Evolutionary conservation across 2,329 filamentous ascomycete genomes (phyloP).

Genomic region (Aspergillus sclerotialis): DNA sequence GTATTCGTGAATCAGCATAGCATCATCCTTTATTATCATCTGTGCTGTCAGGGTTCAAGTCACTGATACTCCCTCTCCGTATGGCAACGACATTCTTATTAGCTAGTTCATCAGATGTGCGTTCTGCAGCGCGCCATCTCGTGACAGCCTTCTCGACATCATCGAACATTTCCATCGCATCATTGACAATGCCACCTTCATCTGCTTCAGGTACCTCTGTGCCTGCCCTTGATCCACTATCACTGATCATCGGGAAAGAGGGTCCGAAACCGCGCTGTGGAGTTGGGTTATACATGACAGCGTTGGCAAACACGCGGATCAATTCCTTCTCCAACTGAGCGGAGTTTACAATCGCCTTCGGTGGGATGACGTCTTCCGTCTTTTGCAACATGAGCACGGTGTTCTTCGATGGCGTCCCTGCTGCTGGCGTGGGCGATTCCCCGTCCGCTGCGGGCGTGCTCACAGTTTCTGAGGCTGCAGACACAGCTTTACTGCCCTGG

Average conservation of each 20-base stretch:
- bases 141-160: slow-evolving; percentile 74
- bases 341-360: slow-evolving; percentile 86
- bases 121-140: slow-evolving; percentile 67
- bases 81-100: slow-evolving; percentile 31
- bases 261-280: slow-evolving; percentile 63
- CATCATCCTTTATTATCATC: slow-evolving; percentile 27
- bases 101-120: slow-evolving; percentile 31
- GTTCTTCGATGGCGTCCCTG: slow-evolving; percentile 32
- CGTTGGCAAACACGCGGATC: slow-evolving; percentile 95
- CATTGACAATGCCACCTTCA: slow-evolving; percentile 80
- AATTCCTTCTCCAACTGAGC: slow-evolving; percentile 88
- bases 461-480: slow-evolving; percentile 51
- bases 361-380: slow-evolving; percentile 71
- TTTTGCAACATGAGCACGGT: slow-evolving; percentile 43
- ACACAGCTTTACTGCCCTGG: slow-evolving; percentile 38
- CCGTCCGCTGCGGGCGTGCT: slow-evolving; percentile 57
- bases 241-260: slow-evolving; percentile 48
- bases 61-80: slow-evolving; percentile 30
- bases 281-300: slow-evolving; percentile 96
- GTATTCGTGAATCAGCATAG: slow-evolving; percentile 5
- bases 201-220: slow-evolving; percentile 59
- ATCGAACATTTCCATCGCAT: slow-evolving; percentile 82
- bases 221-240: slow-evolving; percentile 25
- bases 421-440: slow-evolving; percentile 37
- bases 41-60: slow-evolving; percentile 28